Conservation (phyloP, 345 rosid genomes). For the Lagerstroemia speciosa region DNA sequence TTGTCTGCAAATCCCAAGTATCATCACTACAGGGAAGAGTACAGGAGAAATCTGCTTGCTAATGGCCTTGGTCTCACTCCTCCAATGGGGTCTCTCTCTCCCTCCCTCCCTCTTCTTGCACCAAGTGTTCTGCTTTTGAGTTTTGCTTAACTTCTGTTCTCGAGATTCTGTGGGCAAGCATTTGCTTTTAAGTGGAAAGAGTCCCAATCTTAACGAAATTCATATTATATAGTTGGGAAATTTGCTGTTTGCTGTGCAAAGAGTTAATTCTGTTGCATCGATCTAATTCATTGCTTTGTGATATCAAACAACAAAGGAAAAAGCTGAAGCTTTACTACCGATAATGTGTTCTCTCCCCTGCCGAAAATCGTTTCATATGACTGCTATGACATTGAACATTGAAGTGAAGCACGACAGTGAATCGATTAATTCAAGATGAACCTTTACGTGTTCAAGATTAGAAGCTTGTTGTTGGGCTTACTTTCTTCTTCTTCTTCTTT, state of each 20-base stretch:
- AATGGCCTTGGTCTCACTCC: slow-evolving; percentile 70
- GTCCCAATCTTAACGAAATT: not conserved
- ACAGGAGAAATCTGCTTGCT: slow-evolving; percentile 38
- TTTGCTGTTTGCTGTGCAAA: not conserved
- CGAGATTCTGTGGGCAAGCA: no score
- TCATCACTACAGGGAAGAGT: slow-evolving; percentile 17
- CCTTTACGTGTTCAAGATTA: no score
- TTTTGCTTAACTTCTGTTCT: no score
- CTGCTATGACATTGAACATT: no score
- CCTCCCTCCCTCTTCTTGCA: not conserved
- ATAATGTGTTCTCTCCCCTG: not conserved
- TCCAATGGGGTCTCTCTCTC: slow-evolving; percentile 59
- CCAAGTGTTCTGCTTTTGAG: not conserved
- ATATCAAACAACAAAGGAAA: not conserved
- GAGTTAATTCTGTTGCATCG: not conserved
- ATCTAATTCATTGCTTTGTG: not conserved
- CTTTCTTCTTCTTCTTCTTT: no score
- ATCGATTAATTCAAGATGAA: no score
- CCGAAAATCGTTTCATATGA: not conserved
- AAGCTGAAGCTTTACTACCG: not conserved
- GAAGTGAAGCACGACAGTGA: no score
- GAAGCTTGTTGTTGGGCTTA: no score
- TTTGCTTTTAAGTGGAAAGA: not conserved
- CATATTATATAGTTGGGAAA: not conserved
- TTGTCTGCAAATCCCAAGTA: slow-evolving; percentile 7